These are phyloP conservation scores for Malus asiatica DNA, from an alignment of 306 rosid species.

Conservation along the genomic window DNA sequence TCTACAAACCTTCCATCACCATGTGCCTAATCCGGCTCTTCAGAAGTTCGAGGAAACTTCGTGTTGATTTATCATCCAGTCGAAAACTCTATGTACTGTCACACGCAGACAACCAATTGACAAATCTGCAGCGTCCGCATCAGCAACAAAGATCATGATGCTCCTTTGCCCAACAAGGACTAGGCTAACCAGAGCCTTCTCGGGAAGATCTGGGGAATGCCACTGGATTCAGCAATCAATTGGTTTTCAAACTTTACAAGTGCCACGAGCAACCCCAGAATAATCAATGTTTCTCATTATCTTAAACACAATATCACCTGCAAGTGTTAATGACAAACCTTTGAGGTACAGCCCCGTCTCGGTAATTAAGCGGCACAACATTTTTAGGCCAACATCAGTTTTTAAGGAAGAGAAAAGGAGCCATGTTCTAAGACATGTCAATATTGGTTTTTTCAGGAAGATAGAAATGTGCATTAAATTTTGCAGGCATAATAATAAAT, in stretches of 20 bases:
- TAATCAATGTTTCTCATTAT: conserved; percentile 42
- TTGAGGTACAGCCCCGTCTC: background rate
- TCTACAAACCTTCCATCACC: conserved; percentile 60
- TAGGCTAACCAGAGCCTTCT: conserved; percentile 34
- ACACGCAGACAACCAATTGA: conserved; percentile 30
- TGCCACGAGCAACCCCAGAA: conserved; percentile 39
- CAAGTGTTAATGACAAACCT: conserved; percentile 17
- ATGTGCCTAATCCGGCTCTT: conserved; percentile 6
- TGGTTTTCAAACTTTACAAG: conserved; percentile 41
- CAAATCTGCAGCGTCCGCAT: conserved; percentile 30
- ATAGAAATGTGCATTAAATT: background rate
- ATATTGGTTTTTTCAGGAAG: no score
- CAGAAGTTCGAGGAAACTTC: conserved; percentile 24
- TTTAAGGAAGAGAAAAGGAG: background rate
- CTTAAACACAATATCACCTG: conserved; percentile 41
- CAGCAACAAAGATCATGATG: conserved; percentile 44
- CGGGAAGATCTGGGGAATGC: conserved; percentile 39
- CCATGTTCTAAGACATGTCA: no score
- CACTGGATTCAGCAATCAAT: conserved; percentile 28
- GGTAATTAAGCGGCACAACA: background rate
- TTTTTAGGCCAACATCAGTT: background rate
- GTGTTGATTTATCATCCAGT: conserved; percentile 21
- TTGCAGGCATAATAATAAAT: background rate
- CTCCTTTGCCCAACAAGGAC: conserved; percentile 25
- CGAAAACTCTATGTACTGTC: conserved; percentile 27